These are phyloP conservation scores for Boletus bicolor DNA, from an alignment of 768 basidiomycete genomes.

Conservation along the genomic window DNA sequence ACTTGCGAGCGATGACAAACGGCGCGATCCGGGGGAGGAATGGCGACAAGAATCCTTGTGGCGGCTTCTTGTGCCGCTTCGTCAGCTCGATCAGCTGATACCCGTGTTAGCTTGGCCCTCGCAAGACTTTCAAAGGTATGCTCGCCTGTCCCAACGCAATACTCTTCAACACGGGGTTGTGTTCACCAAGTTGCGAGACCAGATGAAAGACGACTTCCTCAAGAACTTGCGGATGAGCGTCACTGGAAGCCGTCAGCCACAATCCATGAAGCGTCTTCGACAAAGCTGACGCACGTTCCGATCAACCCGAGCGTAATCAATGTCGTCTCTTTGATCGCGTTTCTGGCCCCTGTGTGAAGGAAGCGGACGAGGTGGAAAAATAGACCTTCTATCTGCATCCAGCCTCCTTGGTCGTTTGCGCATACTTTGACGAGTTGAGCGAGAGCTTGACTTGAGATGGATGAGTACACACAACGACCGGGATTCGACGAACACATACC, in stretches of 20 bases:
- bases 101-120: constrained; percentile 1
- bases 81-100: constrained; percentile 57
- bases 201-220: constrained; percentile 59
- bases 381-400: constrained; percentile 36
- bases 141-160: constrained; percentile 65
- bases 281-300: constrained; percentile 34
- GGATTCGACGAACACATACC: constrained; percentile 42
- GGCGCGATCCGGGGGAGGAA: constrained; percentile 66
- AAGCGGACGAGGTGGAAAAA: constrained; percentile 47
- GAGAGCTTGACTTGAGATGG: constrained; percentile 39
- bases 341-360: constrained; percentile 42
- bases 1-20: constrained; percentile 57
- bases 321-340: constrained; percentile 58
- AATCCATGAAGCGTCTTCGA: not conserved
- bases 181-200: constrained; percentile 61
- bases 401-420: constrained; percentile 33
- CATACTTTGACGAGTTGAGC: constrained; percentile 46
- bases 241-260: constrained; percentile 35
- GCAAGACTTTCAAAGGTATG: not conserved
- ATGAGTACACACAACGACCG: constrained; percentile 7
- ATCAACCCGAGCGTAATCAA: constrained; percentile 59
- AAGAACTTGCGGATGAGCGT: constrained; percentile 48
- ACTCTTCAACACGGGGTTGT: constrained; percentile 68
- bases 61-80: constrained; percentile 54
- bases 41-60: constrained; percentile 67